Percentiles rank a stretch among this genome's conserved stretches.
Conservation (phyloP, 1,139 yeast genomes). For the Wickerhamomyces sp. region DNA sequence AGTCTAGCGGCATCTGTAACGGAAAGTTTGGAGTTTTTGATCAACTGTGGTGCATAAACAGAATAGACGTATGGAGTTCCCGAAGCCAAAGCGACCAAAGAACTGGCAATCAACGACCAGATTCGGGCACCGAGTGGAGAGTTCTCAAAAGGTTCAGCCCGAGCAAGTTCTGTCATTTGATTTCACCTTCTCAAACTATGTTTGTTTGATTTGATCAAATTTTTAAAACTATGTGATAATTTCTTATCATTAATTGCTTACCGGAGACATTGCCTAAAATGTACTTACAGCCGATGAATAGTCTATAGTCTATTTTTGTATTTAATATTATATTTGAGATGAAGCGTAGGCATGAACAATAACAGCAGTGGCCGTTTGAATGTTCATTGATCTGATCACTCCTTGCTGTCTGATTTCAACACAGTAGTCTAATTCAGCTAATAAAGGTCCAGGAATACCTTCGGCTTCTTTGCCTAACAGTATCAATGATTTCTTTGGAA, state of each 20-base stretch:
- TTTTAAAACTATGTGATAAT: too few relatives aligned
- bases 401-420: conserved; percentile 92
- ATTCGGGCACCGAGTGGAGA: conserved; percentile 18
- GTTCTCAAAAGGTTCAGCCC: background rate
- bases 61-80: conserved; percentile 76
- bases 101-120: conserved; percentile 22
- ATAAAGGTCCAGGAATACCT: conserved; percentile 84
- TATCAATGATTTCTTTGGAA: conserved; percentile 76
- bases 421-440: conserved; percentile 81
- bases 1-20: conserved; percentile 60
- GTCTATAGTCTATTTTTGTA: too few relatives aligned
- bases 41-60: conserved; percentile 66
- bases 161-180: background rate
- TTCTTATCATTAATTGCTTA: too few relatives aligned
- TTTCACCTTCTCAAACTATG: background rate
- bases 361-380: conserved; percentile 94
- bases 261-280: background rate
- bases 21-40: conserved; percentile 50
- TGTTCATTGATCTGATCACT: conserved; percentile 89
- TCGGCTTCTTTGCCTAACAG: conserved; percentile 83
- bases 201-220: too few relatives aligned
- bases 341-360: conserved; percentile 83
- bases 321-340: too few relatives aligned
- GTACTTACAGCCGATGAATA: background rate
- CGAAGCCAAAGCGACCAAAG: conserved; percentile 43